These are phyloP conservation scores for Neurospora intermedia DNA, from an alignment of 495 filamentous ascomycete species.

Conservation along the genomic window DNA sequence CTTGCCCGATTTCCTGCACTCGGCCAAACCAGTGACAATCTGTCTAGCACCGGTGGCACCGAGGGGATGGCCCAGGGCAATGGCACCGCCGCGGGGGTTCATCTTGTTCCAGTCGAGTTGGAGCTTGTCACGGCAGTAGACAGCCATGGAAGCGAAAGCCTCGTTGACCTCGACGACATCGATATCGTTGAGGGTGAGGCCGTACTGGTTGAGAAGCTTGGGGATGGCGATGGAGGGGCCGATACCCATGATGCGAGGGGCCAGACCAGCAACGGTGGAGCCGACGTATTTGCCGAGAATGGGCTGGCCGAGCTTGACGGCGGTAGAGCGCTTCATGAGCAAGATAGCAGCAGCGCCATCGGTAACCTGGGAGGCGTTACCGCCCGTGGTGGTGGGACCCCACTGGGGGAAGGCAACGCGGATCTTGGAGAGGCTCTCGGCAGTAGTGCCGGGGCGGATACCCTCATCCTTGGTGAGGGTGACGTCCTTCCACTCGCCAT, in stretches of 20 bases:
- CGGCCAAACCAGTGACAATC: conserved; percentile 75
- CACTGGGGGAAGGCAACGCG: conserved; percentile 83
- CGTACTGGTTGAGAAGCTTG: conserved; percentile 77
- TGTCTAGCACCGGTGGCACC: conserved; percentile 71
- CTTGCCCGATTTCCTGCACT: conserved; percentile 67
- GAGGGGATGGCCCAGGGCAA: conserved; percentile 73
- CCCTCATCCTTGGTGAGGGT: conserved; percentile 81
- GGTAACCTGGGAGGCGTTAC: conserved; percentile 93
- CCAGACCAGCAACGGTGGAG: conserved; percentile 78
- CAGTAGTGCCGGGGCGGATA: conserved; percentile 79
- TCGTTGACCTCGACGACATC: conserved; percentile 95
- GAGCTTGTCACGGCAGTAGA: conserved; percentile 76
- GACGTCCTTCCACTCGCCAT: conserved; percentile 65
- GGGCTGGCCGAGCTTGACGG: conserved; percentile 77
- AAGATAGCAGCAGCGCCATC: conserved; percentile 88
- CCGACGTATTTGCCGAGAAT: conserved; percentile 92
- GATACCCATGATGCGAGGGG: conserved; percentile 94
- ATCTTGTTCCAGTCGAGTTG: conserved; percentile 74
- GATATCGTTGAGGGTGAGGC: conserved; percentile 67
- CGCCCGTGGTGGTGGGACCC: conserved; percentile 79
- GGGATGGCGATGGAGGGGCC: conserved; percentile 89
- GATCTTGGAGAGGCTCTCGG: conserved; percentile 71
- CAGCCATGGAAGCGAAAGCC: conserved; percentile 94
- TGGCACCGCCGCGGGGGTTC: conserved; percentile 75
- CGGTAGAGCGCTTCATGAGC: conserved; percentile 87